Evolutionary conservation across 805 yeast genomes (phyloP), one percentile per base, ranked within the genome.

Genomic region (Ogataea methylovora): DNA sequence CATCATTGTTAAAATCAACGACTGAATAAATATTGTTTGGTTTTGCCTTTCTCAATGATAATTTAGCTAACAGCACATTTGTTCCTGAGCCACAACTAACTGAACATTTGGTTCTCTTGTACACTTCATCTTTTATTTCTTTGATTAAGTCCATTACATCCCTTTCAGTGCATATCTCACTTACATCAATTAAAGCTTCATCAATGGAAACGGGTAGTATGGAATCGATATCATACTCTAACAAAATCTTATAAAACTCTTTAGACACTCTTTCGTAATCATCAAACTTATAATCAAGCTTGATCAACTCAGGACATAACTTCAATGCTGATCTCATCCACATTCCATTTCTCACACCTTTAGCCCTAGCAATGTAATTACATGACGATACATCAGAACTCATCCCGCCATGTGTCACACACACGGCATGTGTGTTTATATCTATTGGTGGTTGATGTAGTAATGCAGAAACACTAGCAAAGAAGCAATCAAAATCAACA

Each of bases 401-500:
- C 9, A 49, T 50, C 1, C 73, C 73, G 5, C 79, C 79, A 46
- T 74, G 78, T 0, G 80, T 67, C 63, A 64, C 95, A 61, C 58
- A 90, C 56, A 51, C 80, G 63, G 68, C 80, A 56, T 45, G 61
- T 39, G 29, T 66, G 24, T 45, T 57, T 40, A 73, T 67, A 38
- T 73, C 73, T 13, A 79, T 50, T 3, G 75, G 65, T 0, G 82
- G 79, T 7, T 35, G 22, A 27, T 65, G 61, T 12, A 59, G 64
- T 35, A 77, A 58, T 3, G 84, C 71, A 0, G 96, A 83, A 0
- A 82, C 96, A 0, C 94, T 71, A 2, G 88, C 97, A 58, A 90
- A 90, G 49, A 92, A 90, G 43, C 95, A 86, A 54, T 90, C 98
- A 55, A 87, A 90, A 54, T 90, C 98, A 23, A 90, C 68, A 54